Evolutionary conservation across 352 stramenopile genomes (phyloP).

Genomic region (Phytophthora colocasiae): DNA sequence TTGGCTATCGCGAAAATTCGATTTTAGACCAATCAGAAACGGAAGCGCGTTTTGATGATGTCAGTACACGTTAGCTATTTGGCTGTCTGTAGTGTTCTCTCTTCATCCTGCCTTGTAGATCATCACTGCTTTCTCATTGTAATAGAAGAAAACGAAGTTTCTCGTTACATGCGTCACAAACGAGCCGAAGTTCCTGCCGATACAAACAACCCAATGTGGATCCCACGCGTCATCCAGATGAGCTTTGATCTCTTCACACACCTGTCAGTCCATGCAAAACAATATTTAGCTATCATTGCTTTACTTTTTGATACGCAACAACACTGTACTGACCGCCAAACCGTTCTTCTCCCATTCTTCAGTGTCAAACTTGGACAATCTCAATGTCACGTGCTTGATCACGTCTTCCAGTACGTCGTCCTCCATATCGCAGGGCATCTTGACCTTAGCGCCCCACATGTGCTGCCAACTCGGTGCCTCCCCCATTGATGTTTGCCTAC

Average conservation of each 20-base stretch:
- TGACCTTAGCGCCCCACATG: slow-evolving; percentile 89
- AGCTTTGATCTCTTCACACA: slow-evolving; percentile 84
- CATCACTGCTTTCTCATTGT: slow-evolving; percentile 88
- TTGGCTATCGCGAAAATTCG: slow-evolving; percentile 25
- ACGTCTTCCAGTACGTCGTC: slow-evolving; percentile 88
- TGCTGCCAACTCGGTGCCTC: slow-evolving; percentile 86
- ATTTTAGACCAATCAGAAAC: slow-evolving; percentile 17
- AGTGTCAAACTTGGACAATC: slow-evolving; percentile 73
- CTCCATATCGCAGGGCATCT: slow-evolving; percentile 91
- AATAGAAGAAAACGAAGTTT: slow-evolving; percentile 94
- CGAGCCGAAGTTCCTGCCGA: slow-evolving; percentile 93
- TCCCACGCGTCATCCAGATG: slow-evolving; percentile 84
- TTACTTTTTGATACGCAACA: not conserved
- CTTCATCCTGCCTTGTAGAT: slow-evolving; percentile 85
- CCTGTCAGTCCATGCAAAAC: slow-evolving; percentile 33
- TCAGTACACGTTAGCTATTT: too few relatives aligned
- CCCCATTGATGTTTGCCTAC: slow-evolving; percentile 44
- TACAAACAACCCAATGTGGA: slow-evolving; percentile 87
- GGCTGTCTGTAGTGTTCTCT: not conserved
- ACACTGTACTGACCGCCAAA: slow-evolving; percentile 45
- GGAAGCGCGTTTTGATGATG: not conserved
- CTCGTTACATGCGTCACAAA: slow-evolving; percentile 94
- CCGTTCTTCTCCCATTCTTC: slow-evolving; percentile 89
- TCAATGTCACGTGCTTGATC: slow-evolving; percentile 78
- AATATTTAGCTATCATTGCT: not conserved